Evolutionary conservation across 78 protist species (phyloP).

Genomic region (Planoprotostelium fungivorum): DNA sequence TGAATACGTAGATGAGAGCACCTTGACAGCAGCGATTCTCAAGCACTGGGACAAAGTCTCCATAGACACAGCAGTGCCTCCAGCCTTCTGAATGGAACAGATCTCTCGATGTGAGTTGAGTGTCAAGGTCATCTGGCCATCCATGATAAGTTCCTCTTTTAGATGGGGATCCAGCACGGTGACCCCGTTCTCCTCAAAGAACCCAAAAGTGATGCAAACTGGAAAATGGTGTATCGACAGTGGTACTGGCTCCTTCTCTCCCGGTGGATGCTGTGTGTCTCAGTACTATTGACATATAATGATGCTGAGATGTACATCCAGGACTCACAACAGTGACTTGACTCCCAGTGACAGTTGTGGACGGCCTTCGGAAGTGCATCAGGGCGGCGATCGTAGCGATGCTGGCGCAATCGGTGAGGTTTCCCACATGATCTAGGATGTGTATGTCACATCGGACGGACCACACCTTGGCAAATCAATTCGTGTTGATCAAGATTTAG

Average conservation of each 20-base stretch:
- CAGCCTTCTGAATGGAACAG: conserved; percentile 72
- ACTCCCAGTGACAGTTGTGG: conserved; percentile 64
- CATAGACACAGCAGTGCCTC: conserved; percentile 62
- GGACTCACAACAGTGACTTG: conserved; percentile 45
- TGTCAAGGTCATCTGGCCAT: conserved; percentile 63
- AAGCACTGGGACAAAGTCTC: conserved; percentile 39
- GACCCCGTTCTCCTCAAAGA: conserved; percentile 31
- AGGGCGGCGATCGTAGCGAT: conserved; percentile 68
- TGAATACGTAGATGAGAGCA: neutral
- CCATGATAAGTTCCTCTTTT: conserved; percentile 49
- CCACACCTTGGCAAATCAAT: conserved; percentile 47
- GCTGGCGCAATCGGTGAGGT: conserved; percentile 59
- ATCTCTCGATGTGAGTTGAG: conserved; percentile 71
- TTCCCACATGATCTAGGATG: conserved; percentile 76
- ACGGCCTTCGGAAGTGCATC: conserved; percentile 73
- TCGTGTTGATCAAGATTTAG: neutral
- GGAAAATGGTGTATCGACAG: conserved; percentile 80
- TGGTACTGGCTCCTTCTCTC: conserved; percentile 81
- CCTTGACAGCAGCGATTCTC: conserved; percentile 39
- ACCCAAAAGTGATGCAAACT: conserved; percentile 66
- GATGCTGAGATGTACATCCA: no score
- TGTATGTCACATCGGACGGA: conserved; percentile 22
- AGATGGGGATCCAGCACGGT: conserved; percentile 69
- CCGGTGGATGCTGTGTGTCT: conserved; percentile 28
- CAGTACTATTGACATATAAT: no score